A percentile compares a stretch with the other conserved stretches of the same genome.
Conservation (phyloP, 2,329 filamentous ascomycete species). For the Fusarium brachygibbosum region DNA sequence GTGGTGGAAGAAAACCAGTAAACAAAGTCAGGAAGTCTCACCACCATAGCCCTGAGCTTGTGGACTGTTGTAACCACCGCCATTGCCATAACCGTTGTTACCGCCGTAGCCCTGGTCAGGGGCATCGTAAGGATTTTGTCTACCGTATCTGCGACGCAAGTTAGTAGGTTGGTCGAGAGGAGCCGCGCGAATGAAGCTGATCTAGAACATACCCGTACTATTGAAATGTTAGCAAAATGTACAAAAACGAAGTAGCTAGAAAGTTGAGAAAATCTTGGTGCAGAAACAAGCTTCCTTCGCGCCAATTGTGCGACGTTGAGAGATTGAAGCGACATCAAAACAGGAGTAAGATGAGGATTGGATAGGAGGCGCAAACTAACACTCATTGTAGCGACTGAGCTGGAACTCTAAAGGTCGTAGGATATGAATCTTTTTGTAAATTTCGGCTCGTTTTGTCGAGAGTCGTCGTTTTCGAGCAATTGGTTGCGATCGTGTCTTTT, state of each 20-base stretch:
- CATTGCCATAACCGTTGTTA: conserved; percentile 43
- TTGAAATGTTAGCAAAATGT: conserved; percentile 6
- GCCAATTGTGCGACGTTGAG: conserved; percentile 1
- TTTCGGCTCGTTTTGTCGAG: not conserved
- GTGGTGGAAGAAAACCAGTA: not conserved
- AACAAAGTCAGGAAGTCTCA: conserved; percentile 38
- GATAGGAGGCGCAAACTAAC: conserved; percentile 48
- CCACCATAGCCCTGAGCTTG: conserved; percentile 41
- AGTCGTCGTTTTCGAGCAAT: conserved; percentile 10
- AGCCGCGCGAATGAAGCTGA: conserved; percentile 14
- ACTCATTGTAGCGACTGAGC: conserved; percentile 50
- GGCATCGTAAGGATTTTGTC: conserved; percentile 71
- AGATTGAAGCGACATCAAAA: conserved; percentile 21
- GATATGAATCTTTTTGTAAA: conserved; percentile 4
- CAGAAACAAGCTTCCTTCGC: conserved; percentile 4
- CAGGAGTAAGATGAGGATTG: conserved; percentile 16
- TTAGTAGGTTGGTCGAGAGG: conserved; percentile 49
- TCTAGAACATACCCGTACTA: conserved; percentile 66
- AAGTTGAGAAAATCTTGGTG: not conserved
- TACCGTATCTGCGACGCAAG: conserved; percentile 64
- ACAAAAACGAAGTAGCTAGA: not conserved
- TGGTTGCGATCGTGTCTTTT: conserved; percentile 16
- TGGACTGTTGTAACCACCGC: conserved; percentile 44
- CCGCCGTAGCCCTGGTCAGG: conserved; percentile 55
- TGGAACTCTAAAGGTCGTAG: conserved; percentile 21